Base-by-base conservation (phyloP, 2,329 filamentous ascomycete genomes). In the Calonectria naviculata region DNA sequence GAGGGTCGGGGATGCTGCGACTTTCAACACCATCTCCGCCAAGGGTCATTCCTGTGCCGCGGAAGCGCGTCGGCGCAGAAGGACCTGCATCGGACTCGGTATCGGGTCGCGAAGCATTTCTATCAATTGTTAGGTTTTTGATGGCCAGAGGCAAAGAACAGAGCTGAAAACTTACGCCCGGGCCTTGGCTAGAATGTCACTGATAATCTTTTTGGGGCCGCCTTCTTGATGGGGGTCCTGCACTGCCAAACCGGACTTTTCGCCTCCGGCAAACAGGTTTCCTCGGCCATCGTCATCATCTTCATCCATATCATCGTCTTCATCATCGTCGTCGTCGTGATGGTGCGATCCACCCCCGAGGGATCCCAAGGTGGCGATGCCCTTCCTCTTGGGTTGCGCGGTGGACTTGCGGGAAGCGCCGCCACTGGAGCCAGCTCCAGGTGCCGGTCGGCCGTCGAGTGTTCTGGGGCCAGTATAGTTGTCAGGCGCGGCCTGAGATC, bases 251-350 rank as follows among this genome's bases (percentile, higher is more conserved):
- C 90, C 92, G 34, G 94, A 96, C 87, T 97, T 97, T 84, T 96
- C 94, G 38, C 94, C 94, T 63, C 94, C 94, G 24, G 94, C 93
- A 82, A 95, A 97, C 73, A 95, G 85, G 79, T 97, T 93, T 72
- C 91, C 85, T 8, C 87, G 87, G 29, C 87, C 87, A 73, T 91
- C 88, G 41, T 89, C 86, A 31, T 92, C 87, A 2, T 88, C 85
- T 3, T 88, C 85, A 1, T 88, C 86, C 28, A 88, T 85, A 9
- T 88, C 85, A n/a, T 89, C 86, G 19, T 91, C 89, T 4, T 89
- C 87, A n/a, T 92, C 89, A 63, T 91, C 89, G 21, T 88, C 87
- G 65, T 92, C 85, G 61, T 89, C 86, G 58, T 90, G 85, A 19
- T 83, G 86, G 73, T 89, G 84, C 10, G 77, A 76, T 42, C 83